Evolutionary conservation across 139 green algal species (phyloP).

Genomic region (Yamagishiella unicocca): DNA sequence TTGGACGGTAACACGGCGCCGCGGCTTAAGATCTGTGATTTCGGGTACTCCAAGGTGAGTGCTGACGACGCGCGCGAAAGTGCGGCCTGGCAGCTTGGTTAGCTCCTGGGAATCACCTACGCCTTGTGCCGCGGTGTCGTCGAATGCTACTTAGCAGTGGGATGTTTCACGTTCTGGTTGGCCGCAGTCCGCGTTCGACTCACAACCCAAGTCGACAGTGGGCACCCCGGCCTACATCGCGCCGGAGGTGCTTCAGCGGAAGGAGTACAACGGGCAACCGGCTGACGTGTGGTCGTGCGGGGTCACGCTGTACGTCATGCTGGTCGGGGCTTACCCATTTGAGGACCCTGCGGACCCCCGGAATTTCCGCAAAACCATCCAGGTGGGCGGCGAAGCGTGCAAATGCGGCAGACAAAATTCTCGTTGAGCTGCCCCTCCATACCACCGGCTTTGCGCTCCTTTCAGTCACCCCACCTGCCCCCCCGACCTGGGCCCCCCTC

Average conservation of each 20-base stretch:
- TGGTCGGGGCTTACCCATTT: constrained; percentile 98
- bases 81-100: no score
- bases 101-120: no score
- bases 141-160: no score
- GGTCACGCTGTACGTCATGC: constrained; percentile 99
- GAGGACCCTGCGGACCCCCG: constrained; percentile 95
- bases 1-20: constrained; percentile 90
- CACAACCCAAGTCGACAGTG: constrained; percentile 97
- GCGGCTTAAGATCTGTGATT: constrained; percentile 98
- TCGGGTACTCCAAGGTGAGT: constrained; percentile 90
- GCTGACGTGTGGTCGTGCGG: constrained; percentile 98
- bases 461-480: no score
- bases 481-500: neutral
- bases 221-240: constrained; percentile 99
- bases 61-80: no score
- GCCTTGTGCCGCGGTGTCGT: no score
- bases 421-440: no score
- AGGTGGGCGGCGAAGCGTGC: constrained; percentile 64
- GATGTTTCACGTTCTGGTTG: no score
- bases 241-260: constrained; percentile 90
- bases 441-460: no score
- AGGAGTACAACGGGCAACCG: constrained; percentile 91
- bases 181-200: constrained; percentile 83
- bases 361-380: constrained; percentile 99
- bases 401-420: no score